A percentile compares a stretch with the other conserved stretches of the same genome.
Conservation (phyloP, 1,284 basidiomycete species). For the Leccinum angustisporum region DNA sequence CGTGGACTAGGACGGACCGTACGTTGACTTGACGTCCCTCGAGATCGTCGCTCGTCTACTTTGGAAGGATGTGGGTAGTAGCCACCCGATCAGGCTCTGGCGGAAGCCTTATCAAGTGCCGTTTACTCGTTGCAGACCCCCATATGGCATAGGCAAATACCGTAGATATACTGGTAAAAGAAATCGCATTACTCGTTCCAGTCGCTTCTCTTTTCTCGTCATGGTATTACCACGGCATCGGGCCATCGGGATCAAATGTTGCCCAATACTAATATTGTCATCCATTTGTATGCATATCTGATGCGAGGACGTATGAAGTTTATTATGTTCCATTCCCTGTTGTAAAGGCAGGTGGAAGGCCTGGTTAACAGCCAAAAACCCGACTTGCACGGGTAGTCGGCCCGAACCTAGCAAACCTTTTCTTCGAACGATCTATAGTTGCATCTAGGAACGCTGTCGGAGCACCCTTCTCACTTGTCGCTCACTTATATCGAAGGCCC, state of each 20-base stretch:
- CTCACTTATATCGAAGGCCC: neutral
- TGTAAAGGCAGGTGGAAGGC: neutral
- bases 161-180: constrained; percentile 13
- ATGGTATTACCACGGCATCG: neutral
- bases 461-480: neutral
- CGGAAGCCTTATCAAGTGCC: constrained; percentile 1
- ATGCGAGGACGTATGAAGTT: neutral
- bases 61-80: constrained; percentile 29
- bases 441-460: neutral
- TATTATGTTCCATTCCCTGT: constrained; percentile 1
- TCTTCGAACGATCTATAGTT: neutral
- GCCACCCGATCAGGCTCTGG: constrained; percentile 15
- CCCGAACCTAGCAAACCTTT: neutral
- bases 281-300: neutral
- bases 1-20: constrained; percentile 5
- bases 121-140: constrained; percentile 5
- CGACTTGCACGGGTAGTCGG: neutral
- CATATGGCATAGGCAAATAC: constrained; percentile 1
- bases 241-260: constrained; percentile 3
- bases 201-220: neutral
- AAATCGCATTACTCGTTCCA: constrained; percentile 6
- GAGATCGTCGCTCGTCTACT: constrained; percentile 21
- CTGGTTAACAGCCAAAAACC: neutral
- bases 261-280: neutral
- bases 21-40: constrained; percentile 16